Evolutionary conservation across 345 rosid genomes (phyloP).

Genomic region (Punica granatum): DNA sequence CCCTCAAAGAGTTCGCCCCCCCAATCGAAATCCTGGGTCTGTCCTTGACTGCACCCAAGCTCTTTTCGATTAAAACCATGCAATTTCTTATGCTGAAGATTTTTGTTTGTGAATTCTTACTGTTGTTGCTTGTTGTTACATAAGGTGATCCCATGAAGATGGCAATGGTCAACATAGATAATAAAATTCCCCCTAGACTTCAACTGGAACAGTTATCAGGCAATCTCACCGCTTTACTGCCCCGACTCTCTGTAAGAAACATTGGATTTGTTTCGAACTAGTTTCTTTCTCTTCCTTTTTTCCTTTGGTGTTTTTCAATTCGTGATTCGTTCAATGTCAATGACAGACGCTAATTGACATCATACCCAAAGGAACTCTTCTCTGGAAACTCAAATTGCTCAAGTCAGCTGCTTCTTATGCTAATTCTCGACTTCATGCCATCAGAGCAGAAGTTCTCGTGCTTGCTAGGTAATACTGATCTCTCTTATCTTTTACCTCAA

Average conservation of each 20-base stretch:
- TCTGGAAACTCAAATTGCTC: slow-evolving; percentile 34
- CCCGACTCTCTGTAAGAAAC: slow-evolving; percentile 54
- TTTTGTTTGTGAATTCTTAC: not conserved
- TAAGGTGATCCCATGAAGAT: slow-evolving; percentile 79
- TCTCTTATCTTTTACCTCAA: not conserved
- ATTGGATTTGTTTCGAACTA: not conserved
- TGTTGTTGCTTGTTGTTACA: slow-evolving; percentile 6
- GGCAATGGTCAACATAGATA: slow-evolving; percentile 48
- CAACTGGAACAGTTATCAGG: slow-evolving; percentile 40
- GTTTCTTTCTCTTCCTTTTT: not conserved
- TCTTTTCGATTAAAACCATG: not conserved
- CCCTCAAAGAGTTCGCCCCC: too few species aligned
- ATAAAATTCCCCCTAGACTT: slow-evolving; percentile 38
- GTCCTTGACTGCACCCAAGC: too few species aligned
- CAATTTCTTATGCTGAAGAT: not conserved
- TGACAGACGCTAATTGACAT: slow-evolving; percentile 24
- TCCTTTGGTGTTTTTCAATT: not conserved
- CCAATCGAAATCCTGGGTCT: too few species aligned
- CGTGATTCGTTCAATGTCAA: not conserved
- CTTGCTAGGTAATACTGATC: slow-evolving; percentile 45
- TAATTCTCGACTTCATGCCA: slow-evolving; percentile 40
- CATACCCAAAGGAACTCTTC: slow-evolving; percentile 24
- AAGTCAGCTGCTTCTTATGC: slow-evolving; percentile 51
- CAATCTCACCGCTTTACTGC: slow-evolving; percentile 54
- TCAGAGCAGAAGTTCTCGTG: slow-evolving; percentile 51